Evolutionary conservation across 306 rosid species (phyloP).

Genomic region (Lablab purpureus): DNA sequence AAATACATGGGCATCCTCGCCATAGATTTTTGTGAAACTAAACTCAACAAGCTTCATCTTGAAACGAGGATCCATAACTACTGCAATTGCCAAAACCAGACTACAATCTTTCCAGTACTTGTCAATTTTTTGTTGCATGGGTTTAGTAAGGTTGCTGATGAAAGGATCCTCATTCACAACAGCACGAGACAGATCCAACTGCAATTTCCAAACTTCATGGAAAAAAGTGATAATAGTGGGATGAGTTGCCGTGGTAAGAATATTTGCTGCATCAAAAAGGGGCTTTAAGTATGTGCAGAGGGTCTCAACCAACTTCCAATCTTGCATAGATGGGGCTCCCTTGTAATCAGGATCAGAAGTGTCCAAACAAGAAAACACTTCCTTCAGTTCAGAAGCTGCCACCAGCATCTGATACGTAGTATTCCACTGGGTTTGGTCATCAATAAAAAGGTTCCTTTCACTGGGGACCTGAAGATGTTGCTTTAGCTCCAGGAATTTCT

Average conservation of each 20-base stretch:
- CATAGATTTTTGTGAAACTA: slow-evolving; percentile 81
- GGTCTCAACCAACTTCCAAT: slow-evolving; percentile 83
- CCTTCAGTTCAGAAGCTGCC: slow-evolving; percentile 81
- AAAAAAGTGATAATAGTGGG: slow-evolving; percentile 79
- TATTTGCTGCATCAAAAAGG: slow-evolving; percentile 74
- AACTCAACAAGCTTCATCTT: slow-evolving; percentile 98
- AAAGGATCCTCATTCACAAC: slow-evolving; percentile 71
- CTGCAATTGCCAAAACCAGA: slow-evolving; percentile 84
- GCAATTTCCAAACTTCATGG: slow-evolving; percentile 93
- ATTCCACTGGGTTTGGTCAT: slow-evolving; percentile 84
- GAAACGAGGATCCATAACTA: slow-evolving; percentile 96
- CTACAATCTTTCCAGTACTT: slow-evolving; percentile 86
- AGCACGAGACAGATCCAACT: slow-evolving; percentile 73
- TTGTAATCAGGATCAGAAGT: slow-evolving; percentile 86
- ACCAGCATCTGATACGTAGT: slow-evolving; percentile 90
- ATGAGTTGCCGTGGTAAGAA: slow-evolving; percentile 67
- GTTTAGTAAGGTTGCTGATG: slow-evolving; percentile 56
- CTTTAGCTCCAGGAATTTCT: slow-evolving; percentile 78
- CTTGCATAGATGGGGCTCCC: slow-evolving; percentile 77
- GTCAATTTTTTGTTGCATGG: slow-evolving; percentile 72
- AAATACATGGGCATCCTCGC: slow-evolving; percentile 71
- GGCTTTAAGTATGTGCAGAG: slow-evolving; percentile 77
- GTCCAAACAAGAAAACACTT: slow-evolving; percentile 87
- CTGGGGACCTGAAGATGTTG: slow-evolving; percentile 91
- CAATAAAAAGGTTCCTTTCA: slow-evolving; percentile 74